phyloP scores from a whole-genome alignment of 495 filamentous ascomycete species.

The Lentithecium fluviatile region DNA sequence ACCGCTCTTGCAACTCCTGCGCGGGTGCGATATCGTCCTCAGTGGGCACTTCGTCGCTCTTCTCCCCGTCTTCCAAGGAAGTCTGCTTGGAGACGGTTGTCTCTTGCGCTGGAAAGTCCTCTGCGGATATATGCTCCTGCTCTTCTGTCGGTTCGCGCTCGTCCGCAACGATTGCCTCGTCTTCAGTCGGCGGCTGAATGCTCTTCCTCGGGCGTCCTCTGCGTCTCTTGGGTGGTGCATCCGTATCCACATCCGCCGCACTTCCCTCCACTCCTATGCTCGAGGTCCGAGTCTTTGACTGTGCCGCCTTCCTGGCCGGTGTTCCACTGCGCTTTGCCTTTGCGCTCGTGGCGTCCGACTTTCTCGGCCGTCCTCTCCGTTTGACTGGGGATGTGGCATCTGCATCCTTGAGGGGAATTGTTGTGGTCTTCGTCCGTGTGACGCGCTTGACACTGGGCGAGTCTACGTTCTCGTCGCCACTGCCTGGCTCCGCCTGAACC shows the following conservation, averaged over 20 bases:
- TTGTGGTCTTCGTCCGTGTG: conserved; percentile 35
- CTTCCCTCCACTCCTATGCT: conserved; percentile 6
- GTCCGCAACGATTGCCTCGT: background rate
- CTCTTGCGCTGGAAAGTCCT: background rate
- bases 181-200: conserved; percentile 11
- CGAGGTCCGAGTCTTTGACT: conserved; percentile 5
- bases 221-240: conserved; percentile 29
- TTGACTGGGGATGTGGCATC: conserved; percentile 35
- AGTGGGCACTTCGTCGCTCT: background rate
- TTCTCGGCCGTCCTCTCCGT: conserved; percentile 34
- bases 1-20: too few relatives aligned
- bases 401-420: conserved; percentile 37
- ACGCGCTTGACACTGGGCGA: conserved; percentile 30
- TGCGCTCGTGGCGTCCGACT: conserved; percentile 19
- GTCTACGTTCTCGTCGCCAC: conserved; percentile 29
- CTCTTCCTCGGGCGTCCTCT: conserved; percentile 34
- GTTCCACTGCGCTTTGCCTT: conserved; percentile 36
- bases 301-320: conserved; percentile 22
- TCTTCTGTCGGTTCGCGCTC: too few relatives aligned
- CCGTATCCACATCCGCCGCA: conserved; percentile 8
- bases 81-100: background rate
- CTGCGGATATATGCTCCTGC: too few relatives aligned
- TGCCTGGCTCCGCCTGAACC: conserved; percentile 43
- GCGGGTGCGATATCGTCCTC: background rate
- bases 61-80: background rate